phyloP scores from a whole-genome alignment of 768 basidiomycete species.

The Boletus eberwhitei region DNA sequence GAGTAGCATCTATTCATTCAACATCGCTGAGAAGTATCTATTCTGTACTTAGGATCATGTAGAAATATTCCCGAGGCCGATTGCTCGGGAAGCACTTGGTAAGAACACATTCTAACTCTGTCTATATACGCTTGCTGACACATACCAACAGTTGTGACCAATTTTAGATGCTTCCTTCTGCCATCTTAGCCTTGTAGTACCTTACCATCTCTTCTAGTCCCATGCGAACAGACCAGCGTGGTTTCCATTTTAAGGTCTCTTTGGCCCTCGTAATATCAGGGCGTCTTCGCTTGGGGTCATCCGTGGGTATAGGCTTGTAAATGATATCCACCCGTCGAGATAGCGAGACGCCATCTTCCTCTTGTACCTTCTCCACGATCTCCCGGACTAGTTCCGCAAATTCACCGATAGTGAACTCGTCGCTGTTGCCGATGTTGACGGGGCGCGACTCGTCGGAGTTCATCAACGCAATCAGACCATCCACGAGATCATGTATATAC shows the following conservation, averaged over 20 bases:
- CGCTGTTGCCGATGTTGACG: conserved; percentile 93
- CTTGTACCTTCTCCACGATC: conserved; percentile 89
- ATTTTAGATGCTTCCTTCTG: conserved; percentile 69
- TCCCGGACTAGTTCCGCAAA: conserved; percentile 92
- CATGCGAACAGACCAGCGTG: conserved; percentile 89
- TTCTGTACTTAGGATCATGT: conserved; percentile 19
- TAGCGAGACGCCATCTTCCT: conserved; percentile 64
- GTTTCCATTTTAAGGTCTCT: conserved; percentile 82
- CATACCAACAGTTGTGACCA: neutral
- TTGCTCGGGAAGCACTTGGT: neutral
- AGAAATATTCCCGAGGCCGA: conserved; percentile 1
- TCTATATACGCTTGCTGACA: neutral
- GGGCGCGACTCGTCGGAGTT: conserved; percentile 91
- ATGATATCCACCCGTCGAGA: conserved; percentile 60
- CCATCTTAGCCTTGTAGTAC: conserved; percentile 89
- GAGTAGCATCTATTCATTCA: conserved; percentile 11
- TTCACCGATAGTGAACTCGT: conserved; percentile 94
- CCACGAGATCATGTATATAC: conserved; percentile 96
- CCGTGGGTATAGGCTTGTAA: conserved; percentile 79
- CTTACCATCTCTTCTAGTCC: conserved; percentile 94
- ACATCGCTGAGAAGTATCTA: neutral
- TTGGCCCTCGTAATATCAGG: conserved; percentile 93
- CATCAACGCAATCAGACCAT: conserved; percentile 92
- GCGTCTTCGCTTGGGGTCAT: conserved; percentile 92
- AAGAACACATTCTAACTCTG: neutral